Evolutionary conservation across 1,284 basidiomycete genomes (phyloP).

Genomic region (Porphyrellus sp.): DNA sequence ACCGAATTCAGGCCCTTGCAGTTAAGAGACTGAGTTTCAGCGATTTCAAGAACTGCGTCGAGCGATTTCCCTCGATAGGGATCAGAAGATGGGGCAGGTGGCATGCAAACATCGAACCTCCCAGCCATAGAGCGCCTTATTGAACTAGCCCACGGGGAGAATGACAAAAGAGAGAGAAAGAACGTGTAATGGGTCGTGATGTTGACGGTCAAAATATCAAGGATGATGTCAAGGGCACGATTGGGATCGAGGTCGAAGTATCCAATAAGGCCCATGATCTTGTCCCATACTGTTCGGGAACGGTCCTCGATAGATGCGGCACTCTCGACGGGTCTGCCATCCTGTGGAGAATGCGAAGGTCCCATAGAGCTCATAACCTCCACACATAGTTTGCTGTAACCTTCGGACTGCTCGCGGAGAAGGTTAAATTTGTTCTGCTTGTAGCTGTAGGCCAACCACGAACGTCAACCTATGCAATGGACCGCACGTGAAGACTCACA

Average conservation of each 20-base stretch:
- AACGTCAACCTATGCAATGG: conserved; percentile 7
- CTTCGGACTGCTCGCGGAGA: conserved; percentile 94
- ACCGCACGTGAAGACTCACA: conserved; percentile 51
- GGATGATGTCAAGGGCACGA: conserved; percentile 88
- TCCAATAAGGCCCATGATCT: conserved; percentile 85
- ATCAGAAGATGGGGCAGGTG: conserved; percentile 39
- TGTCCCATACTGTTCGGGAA: conserved; percentile 78
- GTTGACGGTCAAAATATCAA: conserved; percentile 87
- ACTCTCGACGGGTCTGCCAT: conserved; percentile 61
- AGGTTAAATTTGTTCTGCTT: conserved; percentile 99
- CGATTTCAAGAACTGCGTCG: conserved; percentile 60
- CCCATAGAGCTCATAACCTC: conserved; percentile 82
- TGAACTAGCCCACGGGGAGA: conserved; percentile 75
- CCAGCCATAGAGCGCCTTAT: conserved; percentile 34
- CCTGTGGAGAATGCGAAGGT: conserved; percentile 60
- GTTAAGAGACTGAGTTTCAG: conserved; percentile 37
- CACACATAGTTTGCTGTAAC: conserved; percentile 88
- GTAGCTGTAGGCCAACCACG: conserved; percentile 56
- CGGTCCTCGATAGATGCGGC: conserved; percentile 56
- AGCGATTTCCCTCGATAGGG: conserved; percentile 58
- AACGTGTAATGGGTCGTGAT: conserved; percentile 86
- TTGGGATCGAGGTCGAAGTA: conserved; percentile 97
- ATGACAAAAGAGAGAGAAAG: conserved; percentile 82
- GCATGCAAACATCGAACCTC: conserved; percentile 35
- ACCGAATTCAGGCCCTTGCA: conserved; percentile 16